Evolutionary conservation across 2,329 filamentous ascomycete genomes (phyloP), one percentile per base, ranked within the genome.

Genomic region (Fusarium guadeloupense): DNA sequence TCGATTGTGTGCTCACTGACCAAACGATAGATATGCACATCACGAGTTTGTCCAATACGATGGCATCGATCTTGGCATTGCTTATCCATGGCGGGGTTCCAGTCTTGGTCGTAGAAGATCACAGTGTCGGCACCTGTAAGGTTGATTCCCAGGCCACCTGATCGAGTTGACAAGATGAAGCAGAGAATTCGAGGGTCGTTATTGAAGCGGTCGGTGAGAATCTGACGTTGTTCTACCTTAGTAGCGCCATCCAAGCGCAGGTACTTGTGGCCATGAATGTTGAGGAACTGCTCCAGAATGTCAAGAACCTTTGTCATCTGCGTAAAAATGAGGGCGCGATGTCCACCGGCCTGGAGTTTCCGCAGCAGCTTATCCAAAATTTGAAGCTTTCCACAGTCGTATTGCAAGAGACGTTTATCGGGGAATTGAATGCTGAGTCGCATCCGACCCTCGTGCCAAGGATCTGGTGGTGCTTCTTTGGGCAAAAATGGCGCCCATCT

Each of bases 51-150:
- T 2, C 95, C 95, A 66, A 99, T 99, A 65, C 95, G 92, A 78
- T 99, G 95, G 70, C 92, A 96, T 69, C 95, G 87, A 74, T 99
- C 96, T 77, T 99, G 96, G 71, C 95, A 99, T 76, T 99, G 95
- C 76, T 97, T 97, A 80, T 99, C 95, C 95, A 99, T 99, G 45
- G 96, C 95, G 0, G 95, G 95, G 70, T 99, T 99, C 96, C 96
- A 99, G 74, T 99, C 95, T 56, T 98, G 88, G 71, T 99, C 95
- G 77, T 98, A 99, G 76, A 99, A 99, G 66, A 99, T 97, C 69
- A 99, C 95, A 0, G 93, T 97, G 74, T 98, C 95, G 6, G 95
- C 95, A 42, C 95, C 95, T 0, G 94, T 98, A 37, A 99, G 82
- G 70, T 99, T 99, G 79, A 99, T 96, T 53, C 95, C 95, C 1